Conservation (phyloP, 805 yeast genomes). For the Nakazawaea ishiwadae region DNA sequence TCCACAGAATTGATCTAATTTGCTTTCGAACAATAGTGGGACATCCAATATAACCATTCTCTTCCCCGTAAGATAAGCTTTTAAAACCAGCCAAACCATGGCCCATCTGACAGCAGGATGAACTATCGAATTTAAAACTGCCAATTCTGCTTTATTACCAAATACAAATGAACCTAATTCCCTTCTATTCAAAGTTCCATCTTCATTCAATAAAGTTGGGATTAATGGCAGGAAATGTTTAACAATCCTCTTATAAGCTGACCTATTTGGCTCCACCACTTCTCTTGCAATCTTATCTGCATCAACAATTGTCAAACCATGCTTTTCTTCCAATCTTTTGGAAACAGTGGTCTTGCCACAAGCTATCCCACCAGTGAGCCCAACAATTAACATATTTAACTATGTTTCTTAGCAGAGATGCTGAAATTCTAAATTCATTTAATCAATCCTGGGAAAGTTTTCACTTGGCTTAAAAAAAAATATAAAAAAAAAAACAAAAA, state of each 20-base stretch:
- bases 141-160: conserved; percentile 54
- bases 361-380: conserved; percentile 97
- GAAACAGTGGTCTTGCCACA: conserved; percentile 96
- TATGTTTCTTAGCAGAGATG: neutral
- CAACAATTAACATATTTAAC: conserved; percentile 71
- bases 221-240: conserved; percentile 51
- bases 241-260: conserved; percentile 65
- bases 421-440: no score
- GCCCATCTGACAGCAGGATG: conserved; percentile 83
- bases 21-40: conserved; percentile 83
- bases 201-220: conserved; percentile 42
- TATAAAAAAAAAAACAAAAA: neutral
- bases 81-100: conserved; percentile 52
- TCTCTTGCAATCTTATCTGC: conserved; percentile 88
- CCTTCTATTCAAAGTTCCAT: conserved; percentile 58
- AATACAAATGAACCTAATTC: conserved; percentile 79
- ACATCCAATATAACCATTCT: conserved; percentile 76
- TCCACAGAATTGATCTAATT: conserved; percentile 69
- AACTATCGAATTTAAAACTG: conserved; percentile 63
- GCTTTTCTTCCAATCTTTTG: conserved; percentile 41
- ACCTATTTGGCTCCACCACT: conserved; percentile 75
- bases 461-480: neutral
- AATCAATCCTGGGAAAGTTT: no score
- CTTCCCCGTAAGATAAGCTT: conserved; percentile 54
- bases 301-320: conserved; percentile 64